These are phyloP conservation scores for Pythium volutum DNA, from an alignment of 352 stramenopile species.

Conservation along the genomic window DNA sequence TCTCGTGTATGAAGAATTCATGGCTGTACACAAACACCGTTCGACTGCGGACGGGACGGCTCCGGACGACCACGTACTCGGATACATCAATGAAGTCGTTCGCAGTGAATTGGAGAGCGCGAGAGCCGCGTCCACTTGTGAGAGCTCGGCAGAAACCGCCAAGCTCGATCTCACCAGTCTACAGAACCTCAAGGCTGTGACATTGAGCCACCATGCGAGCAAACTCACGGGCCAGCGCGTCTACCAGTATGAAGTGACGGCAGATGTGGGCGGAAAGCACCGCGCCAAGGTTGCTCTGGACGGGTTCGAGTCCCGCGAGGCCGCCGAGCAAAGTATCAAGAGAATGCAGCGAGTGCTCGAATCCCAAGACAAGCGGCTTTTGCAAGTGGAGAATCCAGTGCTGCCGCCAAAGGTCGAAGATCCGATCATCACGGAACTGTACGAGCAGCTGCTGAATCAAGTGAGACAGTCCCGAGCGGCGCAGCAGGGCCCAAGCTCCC, in stretches of 20 bases:
- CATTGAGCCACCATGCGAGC: constrained; percentile 11
- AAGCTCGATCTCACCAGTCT: background rate
- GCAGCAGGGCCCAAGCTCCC: background rate
- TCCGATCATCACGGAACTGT: constrained; percentile 23
- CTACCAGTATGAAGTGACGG: constrained; percentile 20
- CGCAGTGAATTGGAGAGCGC: background rate
- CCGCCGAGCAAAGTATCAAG: constrained; percentile 5
- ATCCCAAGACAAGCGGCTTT: background rate
- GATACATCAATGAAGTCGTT: constrained; percentile 11
- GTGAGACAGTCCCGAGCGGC: constrained; percentile 7
- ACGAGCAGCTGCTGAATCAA: constrained; percentile 15
- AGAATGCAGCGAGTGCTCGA: constrained; percentile 7
- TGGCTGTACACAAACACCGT: constrained; percentile 16
- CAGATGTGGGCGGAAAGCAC: constrained; percentile 16
- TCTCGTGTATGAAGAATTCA: constrained; percentile 19
- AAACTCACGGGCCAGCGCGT: constrained; percentile 16
- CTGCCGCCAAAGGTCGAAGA: constrained; percentile 13
- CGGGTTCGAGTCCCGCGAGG: constrained; percentile 17
- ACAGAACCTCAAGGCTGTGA: constrained; percentile 11
- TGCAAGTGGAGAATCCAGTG: constrained; percentile 10
- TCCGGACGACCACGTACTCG: background rate
- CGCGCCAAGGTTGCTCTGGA: constrained; percentile 13
- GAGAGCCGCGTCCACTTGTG: background rate
- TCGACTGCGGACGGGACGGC: background rate
- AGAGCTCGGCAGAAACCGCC: background rate